These are phyloP conservation scores for Rhodotorula kratochvilovae DNA, from an alignment of 768 basidiomycete species.

Conservation along the genomic window DNA sequence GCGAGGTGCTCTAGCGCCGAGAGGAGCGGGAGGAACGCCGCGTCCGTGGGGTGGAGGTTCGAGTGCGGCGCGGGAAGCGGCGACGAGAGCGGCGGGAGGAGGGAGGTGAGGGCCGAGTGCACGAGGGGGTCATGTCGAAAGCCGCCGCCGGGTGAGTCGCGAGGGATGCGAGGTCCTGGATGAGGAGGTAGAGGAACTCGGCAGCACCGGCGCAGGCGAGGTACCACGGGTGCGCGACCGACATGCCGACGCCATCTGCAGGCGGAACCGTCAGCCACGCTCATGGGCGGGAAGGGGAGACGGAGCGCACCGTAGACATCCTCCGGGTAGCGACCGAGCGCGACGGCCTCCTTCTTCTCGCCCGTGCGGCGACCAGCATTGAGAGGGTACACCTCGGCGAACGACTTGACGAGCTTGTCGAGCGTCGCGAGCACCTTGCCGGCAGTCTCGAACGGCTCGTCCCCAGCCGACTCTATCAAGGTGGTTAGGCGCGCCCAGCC, in stretches of 20 bases:
- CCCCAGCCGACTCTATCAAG: background rate
- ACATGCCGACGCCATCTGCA: slow-evolving; percentile 38
- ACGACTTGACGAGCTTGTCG: slow-evolving; percentile 19
- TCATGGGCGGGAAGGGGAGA: background rate
- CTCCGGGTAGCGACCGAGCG: slow-evolving; percentile 38
- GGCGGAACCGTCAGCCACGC: background rate
- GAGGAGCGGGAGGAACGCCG: background rate
- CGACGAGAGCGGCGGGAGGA: slow-evolving; percentile 5
- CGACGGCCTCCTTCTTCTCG: slow-evolving; percentile 15
- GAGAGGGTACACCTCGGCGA: slow-evolving; percentile 35
- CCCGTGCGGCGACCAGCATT: slow-evolving; percentile 18
- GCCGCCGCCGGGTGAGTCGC: background rate
- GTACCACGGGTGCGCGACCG: slow-evolving; percentile 41
- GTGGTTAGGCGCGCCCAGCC: slow-evolving; percentile 15
- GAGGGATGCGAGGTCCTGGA: background rate
- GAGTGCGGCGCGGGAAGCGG: slow-evolving; percentile 2
- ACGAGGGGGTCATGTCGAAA: slow-evolving; percentile 14
- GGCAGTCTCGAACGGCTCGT: slow-evolving; percentile 9
- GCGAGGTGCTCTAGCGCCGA: slow-evolving; percentile 11
- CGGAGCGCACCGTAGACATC: slow-evolving; percentile 37
- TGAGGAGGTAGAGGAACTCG: slow-evolving; percentile 37
- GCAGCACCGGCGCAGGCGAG: slow-evolving; percentile 36
- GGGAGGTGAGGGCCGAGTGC: slow-evolving; percentile 13
- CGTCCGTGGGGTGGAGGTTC: background rate
- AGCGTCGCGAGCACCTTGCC: slow-evolving; percentile 36